A percentile compares a stretch with the other conserved stretches of the same genome.
phyloP scores from a whole-genome alignment of 2,329 filamentous ascomycete genomes.

The Colletotrichum gigasporum region DNA sequence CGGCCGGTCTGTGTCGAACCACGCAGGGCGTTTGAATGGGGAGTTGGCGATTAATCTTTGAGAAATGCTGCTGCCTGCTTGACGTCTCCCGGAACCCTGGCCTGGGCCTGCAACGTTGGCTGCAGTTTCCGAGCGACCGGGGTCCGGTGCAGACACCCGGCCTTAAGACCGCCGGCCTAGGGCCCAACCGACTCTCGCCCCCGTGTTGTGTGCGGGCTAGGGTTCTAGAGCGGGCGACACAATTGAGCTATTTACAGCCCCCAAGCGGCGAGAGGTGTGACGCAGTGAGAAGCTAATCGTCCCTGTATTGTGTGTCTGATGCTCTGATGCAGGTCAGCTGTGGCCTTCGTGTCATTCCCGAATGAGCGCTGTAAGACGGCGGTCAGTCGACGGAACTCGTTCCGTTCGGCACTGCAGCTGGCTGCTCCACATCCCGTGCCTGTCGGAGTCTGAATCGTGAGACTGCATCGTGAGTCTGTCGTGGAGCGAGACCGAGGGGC shows the following conservation, averaged over 20 bases:
- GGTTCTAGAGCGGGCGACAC: not conserved
- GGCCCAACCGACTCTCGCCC: not conserved
- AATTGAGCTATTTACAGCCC: not conserved
- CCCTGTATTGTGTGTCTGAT: not conserved
- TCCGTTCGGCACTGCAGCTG: not conserved
- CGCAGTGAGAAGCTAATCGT: not conserved
- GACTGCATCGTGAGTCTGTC: too few species aligned
- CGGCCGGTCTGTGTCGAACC: not conserved
- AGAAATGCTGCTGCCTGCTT: slow-evolving; percentile 13
- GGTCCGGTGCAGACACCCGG: too few species aligned
- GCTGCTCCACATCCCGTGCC: too few species aligned
- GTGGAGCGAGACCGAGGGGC: too few species aligned
- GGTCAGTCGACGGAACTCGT: not conserved
- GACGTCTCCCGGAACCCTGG: not conserved
- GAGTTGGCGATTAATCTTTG: not conserved
- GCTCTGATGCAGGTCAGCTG: not conserved
- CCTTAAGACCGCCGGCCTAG: too few species aligned
- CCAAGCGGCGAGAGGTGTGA: not conserved
- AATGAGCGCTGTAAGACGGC: too few species aligned
- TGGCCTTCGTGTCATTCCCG: not conserved
- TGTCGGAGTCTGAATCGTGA: too few species aligned
- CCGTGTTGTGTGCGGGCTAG: not conserved
- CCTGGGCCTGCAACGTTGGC: too few species aligned
- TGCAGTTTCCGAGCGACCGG: not conserved
- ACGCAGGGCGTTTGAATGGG: not conserved